phyloP scores from a whole-genome alignment of 202 grass and related monocot species.

The Zoysia matrella region DNA sequence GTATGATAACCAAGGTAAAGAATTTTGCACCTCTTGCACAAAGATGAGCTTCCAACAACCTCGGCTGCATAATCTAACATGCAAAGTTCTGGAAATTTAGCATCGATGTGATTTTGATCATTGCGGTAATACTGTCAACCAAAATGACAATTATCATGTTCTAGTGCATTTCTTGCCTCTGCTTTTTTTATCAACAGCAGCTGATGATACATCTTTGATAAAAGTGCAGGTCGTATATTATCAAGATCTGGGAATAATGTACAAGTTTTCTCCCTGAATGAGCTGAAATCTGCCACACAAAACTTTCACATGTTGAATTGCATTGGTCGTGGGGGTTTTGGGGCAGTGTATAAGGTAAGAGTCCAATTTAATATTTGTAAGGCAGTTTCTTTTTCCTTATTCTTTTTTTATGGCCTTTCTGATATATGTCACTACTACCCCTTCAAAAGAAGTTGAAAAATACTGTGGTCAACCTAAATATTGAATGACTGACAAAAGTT shows the following conservation, averaged over 20 bases:
- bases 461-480: conserved; percentile 20
- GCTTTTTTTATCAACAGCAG: conserved; percentile 33
- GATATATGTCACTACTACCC: conserved; percentile 23
- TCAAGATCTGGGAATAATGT: conserved; percentile 53
- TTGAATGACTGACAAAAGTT: conserved; percentile 35
- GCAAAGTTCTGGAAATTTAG: not conserved
- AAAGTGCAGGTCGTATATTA: conserved; percentile 47
- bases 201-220: conserved; percentile 39
- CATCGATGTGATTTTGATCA: conserved; percentile 2
- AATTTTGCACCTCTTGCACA: not conserved
- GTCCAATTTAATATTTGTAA: not conserved
- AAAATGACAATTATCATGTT: conserved; percentile 25
- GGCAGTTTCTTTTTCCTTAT: not conserved
- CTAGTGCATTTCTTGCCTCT: conserved; percentile 5
- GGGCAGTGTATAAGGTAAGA: conserved; percentile 66
- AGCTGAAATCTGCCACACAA: conserved; percentile 58
- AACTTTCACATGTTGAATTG: conserved; percentile 66
- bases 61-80: conserved; percentile 4
- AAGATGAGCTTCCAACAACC: not conserved
- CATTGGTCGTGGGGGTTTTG: conserved; percentile 71
- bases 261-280: conserved; percentile 57
- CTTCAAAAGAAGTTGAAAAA: conserved; percentile 5
- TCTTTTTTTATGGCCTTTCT: conserved; percentile 18
- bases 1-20: not conserved
- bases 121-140: conserved; percentile 10